Evolutionary conservation across 2,329 filamentous ascomycete species (phyloP), one percentile per base, ranked within the genome.

Genomic region (Macrophomina pseudophaseolina): DNA sequence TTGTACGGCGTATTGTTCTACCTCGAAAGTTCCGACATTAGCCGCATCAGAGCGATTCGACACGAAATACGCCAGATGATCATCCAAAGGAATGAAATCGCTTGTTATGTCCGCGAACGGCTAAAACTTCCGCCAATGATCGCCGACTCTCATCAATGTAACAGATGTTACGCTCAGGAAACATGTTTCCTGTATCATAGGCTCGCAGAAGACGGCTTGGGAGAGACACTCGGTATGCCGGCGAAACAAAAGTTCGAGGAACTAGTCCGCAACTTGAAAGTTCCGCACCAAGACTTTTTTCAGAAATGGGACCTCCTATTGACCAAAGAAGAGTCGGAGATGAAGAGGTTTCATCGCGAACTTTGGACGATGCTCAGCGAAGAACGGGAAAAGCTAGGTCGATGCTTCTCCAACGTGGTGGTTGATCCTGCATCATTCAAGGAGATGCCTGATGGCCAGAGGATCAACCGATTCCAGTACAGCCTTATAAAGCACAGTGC

Each of bases 1-100:
- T 88, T 89, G 49, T 97, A 93, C 71, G 95, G 95, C 7, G 88
- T 99, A 65, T 82, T 99, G 11, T 99, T 97, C 78, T 99, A 99
- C 75, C 91, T 97, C 82, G 95, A 98, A 76, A 92, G 89, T 2
- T 94, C 93, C 0, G 90, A 92, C 70, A 97, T 91, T 12, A 88
- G 92, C 71, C 89, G 93, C 28, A 92, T 99, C 51, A 92, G 93
- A 3, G 90, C 92, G 6, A 86, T 98, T 67, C 88, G 92, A 44
- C 90, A 93, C 71, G 95, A 99, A 76, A 87, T 99, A 62, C 89
- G 93, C 44, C 93, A 97, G 72, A 97, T 99, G 93, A 91, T 99
- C 67, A 94, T 98, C 83, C 91, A 97, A 78, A 90, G 95, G 63
- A 99, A 99, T 74, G 88, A 93, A 71, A 83, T 99, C 18, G 93